Base-by-base conservation (phyloP, 2,329 filamentous ascomycete species). In the Lecanicillium sp. region DNA sequence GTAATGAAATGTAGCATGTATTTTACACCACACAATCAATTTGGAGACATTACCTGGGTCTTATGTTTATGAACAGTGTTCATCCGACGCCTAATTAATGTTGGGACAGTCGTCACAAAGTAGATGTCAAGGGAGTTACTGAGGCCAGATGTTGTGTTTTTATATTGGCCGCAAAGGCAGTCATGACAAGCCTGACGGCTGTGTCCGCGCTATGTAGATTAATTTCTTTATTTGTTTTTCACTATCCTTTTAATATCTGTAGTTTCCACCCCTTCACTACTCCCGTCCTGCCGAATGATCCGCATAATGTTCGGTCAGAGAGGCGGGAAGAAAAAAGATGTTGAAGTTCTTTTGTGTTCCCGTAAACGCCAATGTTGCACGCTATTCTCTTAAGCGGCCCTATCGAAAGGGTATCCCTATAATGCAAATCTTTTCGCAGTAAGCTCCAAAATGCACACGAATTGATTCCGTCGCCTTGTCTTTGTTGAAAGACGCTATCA, bases 401-500 rank as follows among this genome's bases (percentile, higher is more conserved):
- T 52, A 52, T 29, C 50, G 48, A 48, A 44, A 42, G 35, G 58
- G 57, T 63, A 61, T 62, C 59, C 62, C 39, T 54, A 50, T 58
- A 58, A 61, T 63, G 58, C 58, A 63, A 61, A 51, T 56, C 50
- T 51, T 25, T 25, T 52, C 40, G 40, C 34, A 43, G 38, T 42
- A 37, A 35, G 33, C 51, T 55, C 54, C 52, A 52, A 59, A 56
- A 65, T 60, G 59, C 57, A 60, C 43, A 45, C 46, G 53, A 47
- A 57, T 55, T 52, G 48, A 51, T 53, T 48, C 45, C 34, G 40
- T 44, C 50, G 47, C 45, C 46, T 51, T 55, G 56, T 63, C 62
- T 66, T 63, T 67, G 64, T 67, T 67, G 64, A 66, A 67, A 66
- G 61, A 65, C 61, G 60, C 63, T 58, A 50, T 38, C 45, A 55